phyloP scores from a whole-genome alignment of 164 flowering plant genomes.

The Malania oleifera region DNA sequence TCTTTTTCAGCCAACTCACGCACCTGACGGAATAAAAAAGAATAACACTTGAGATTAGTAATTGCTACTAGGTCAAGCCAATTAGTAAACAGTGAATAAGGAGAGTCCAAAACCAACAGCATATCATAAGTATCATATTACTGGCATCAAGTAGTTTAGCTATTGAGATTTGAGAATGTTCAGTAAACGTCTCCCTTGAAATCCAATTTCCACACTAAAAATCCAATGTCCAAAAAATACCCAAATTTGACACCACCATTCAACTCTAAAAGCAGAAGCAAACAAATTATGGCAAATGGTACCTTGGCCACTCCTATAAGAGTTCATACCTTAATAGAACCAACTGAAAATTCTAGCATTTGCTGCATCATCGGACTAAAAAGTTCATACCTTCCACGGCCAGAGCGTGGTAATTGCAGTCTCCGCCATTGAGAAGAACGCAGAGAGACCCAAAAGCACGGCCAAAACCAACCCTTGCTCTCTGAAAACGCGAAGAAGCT shows the following conservation, averaged over 20 bases:
- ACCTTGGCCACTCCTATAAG: too few relatives aligned
- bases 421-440: constrained; percentile 98
- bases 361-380: background rate
- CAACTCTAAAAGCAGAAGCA: too few relatives aligned
- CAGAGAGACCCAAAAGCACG: constrained; percentile 76
- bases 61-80: background rate
- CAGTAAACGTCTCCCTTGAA: too few relatives aligned
- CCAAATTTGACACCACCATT: too few relatives aligned
- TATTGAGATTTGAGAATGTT: too few relatives aligned
- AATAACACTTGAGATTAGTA: background rate
- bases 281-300: too few relatives aligned
- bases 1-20: constrained; percentile 98
- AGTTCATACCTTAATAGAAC: too few relatives aligned
- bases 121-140: too few relatives aligned
- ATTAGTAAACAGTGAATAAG: background rate
- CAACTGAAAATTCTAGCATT: background rate
- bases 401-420: constrained; percentile 95
- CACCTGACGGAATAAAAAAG: constrained; percentile 42
- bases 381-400: constrained; percentile 95
- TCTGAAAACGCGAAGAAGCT: constrained; percentile 58
- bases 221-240: too few relatives aligned
- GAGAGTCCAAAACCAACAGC: too few relatives aligned
- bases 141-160: too few relatives aligned
- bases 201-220: too few relatives aligned
- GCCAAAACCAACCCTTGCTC: constrained; percentile 88